These are phyloP conservation scores for Phytophthora podocarpi DNA, from an alignment of 352 stramenopile species.

Conservation along the genomic window DNA sequence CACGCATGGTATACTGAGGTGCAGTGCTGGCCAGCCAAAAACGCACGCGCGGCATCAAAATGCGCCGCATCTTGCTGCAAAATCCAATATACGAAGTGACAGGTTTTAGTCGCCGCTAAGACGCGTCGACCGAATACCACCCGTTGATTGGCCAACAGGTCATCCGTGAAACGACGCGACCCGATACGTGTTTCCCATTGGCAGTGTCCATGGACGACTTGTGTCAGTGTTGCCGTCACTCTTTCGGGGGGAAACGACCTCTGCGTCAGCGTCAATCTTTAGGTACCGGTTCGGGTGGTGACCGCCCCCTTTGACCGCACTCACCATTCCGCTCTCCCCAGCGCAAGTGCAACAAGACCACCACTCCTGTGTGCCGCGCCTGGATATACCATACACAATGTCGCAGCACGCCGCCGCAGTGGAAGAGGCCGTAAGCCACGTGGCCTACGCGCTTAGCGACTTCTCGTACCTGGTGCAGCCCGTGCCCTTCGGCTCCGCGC, in stretches of 20 bases:
- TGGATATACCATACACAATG: slow-evolving; percentile 11
- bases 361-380: too few relatives aligned
- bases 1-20: slow-evolving; percentile 18
- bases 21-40: slow-evolving; percentile 8
- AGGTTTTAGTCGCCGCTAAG: not conserved
- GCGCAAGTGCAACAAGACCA: too few relatives aligned
- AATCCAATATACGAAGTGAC: too few relatives aligned
- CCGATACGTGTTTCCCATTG: not conserved
- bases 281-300: slow-evolving; percentile 37
- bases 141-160: slow-evolving; percentile 9
- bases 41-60: not conserved
- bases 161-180: slow-evolving; percentile 3
- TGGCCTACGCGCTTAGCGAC: slow-evolving; percentile 81
- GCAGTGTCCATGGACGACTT: not conserved
- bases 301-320: slow-evolving; percentile 3
- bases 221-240: slow-evolving; percentile 4
- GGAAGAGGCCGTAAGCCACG: slow-evolving; percentile 80
- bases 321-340: slow-evolving; percentile 29
- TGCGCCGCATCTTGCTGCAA: slow-evolving; percentile 3
- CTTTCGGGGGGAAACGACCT: slow-evolving; percentile 1
- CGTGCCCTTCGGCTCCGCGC: slow-evolving; percentile 62
- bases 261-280: slow-evolving; percentile 9
- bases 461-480: slow-evolving; percentile 72
- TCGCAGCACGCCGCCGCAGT: slow-evolving; percentile 44
- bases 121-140: slow-evolving; percentile 10